These are phyloP conservation scores for Pseudogymnoascus sp. DNA, from an alignment of 2,329 filamentous ascomycete species.

Conservation along the genomic window DNA sequence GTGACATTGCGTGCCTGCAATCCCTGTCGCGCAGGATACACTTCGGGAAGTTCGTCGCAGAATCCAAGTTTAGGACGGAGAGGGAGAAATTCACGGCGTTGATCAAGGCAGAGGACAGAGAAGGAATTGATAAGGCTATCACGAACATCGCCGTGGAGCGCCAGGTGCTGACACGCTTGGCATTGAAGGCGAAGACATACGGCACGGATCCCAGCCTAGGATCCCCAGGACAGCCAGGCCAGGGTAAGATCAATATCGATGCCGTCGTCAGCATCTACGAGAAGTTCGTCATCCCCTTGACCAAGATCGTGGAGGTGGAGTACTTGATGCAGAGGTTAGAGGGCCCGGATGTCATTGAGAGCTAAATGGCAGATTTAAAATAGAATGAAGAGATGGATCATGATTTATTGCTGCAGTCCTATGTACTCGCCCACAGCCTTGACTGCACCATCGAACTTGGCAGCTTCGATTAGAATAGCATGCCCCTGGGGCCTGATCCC, in stretches of 20 bases:
- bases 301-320: constrained; percentile 97
- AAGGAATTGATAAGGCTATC: constrained; percentile 82
- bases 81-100: constrained; percentile 71
- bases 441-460: constrained; percentile 68
- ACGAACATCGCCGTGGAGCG: constrained; percentile 84
- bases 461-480: constrained; percentile 78
- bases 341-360: constrained; percentile 16
- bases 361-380: constrained; percentile 9
- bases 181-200: constrained; percentile 87
- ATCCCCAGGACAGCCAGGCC: constrained; percentile 41
- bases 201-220: constrained; percentile 75
- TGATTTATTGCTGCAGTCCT: constrained; percentile 41
- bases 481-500: constrained; percentile 80
- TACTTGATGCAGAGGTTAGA: constrained; percentile 91
- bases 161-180: constrained; percentile 80
- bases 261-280: constrained; percentile 86
- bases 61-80: constrained; percentile 86
- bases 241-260: constrained; percentile 82
- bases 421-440: constrained; percentile 72
- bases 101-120: constrained; percentile 73
- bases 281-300: constrained; percentile 90
- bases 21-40: constrained; percentile 86
- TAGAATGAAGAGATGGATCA: constrained; percentile 16
- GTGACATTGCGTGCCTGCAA: constrained; percentile 85
- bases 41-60: constrained; percentile 97